Percentiles rank a stretch among this genome's conserved stretches.
Conservation (phyloP, 2,329 filamentous ascomycete species). For the Paecilomyces dactylethromorphus region DNA sequence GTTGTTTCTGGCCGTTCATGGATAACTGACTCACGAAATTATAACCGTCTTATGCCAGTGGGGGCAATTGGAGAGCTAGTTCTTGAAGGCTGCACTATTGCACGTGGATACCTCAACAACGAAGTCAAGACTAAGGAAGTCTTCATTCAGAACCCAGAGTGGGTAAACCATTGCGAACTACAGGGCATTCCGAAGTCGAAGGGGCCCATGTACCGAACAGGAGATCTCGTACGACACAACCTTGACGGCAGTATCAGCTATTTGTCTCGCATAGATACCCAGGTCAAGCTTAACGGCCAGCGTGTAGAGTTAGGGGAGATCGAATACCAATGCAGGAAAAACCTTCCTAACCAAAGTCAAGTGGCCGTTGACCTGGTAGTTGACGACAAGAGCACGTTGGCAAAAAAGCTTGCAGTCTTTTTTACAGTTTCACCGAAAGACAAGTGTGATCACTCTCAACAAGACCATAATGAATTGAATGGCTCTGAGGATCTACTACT, state of each 20-base stretch:
- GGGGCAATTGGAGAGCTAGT: constrained; percentile 44
- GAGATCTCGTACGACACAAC: constrained; percentile 32
- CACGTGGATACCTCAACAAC: constrained; percentile 38
- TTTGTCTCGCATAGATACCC: constrained; percentile 25
- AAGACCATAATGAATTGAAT: neutral
- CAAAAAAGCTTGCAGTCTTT: constrained; percentile 27
- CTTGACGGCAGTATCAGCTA: constrained; percentile 25
- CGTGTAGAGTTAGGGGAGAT: constrained; percentile 42
- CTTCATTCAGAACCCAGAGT: constrained; percentile 28
- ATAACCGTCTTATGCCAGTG: constrained; percentile 33
- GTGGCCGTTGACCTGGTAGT: constrained; percentile 38
- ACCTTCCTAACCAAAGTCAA: constrained; percentile 29
- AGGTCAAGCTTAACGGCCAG: constrained; percentile 39
- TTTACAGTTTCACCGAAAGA: constrained; percentile 19
- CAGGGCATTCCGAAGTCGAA: constrained; percentile 15
- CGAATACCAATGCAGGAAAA: constrained; percentile 35
- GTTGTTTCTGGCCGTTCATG: constrained; percentile 27
- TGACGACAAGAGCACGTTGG: constrained; percentile 21
- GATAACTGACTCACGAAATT: constrained; percentile 33
- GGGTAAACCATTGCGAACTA: constrained; percentile 17
- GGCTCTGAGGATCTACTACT: constrained; percentile 16
- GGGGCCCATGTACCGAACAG: constrained; percentile 31
- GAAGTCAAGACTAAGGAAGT: constrained; percentile 24
- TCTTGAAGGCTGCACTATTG: constrained; percentile 41
- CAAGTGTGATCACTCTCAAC: neutral